Evolutionary conservation across 2,329 filamentous ascomycete genomes (phyloP).

Genomic region (Trichoderma breve): DNA sequence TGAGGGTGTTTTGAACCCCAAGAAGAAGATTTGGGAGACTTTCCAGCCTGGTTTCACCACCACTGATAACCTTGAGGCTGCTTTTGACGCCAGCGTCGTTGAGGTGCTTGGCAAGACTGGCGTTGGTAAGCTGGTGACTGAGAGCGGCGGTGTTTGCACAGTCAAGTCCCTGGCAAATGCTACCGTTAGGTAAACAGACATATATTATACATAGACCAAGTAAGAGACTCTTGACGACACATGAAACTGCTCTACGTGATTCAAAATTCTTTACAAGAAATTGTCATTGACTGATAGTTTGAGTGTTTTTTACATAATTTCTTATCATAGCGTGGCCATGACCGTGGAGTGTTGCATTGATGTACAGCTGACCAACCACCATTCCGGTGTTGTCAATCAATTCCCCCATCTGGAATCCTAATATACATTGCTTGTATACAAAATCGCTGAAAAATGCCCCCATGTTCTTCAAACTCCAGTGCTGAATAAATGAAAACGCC

Average conservation of each 20-base stretch:
- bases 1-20: constrained; percentile 91
- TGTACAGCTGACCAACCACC: not conserved
- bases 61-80: constrained; percentile 75
- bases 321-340: not conserved
- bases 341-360: not conserved
- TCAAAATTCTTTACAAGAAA: not conserved
- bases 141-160: constrained; percentile 75
- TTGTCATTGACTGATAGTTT: not conserved
- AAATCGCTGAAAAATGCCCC: constrained; percentile 12
- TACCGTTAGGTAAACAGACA: constrained; percentile 66
- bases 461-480: not conserved
- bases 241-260: not conserved
- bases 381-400: not conserved
- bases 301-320: not conserved
- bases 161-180: constrained; percentile 79
- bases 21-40: constrained; percentile 99
- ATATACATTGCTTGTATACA: constrained; percentile 16
- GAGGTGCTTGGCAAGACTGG: constrained; percentile 73
- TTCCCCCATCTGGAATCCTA: not conserved
- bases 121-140: constrained; percentile 68
- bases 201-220: not conserved
- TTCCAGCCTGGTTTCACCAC: constrained; percentile 97
- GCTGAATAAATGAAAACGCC: not conserved
- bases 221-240: not conserved
- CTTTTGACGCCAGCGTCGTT: constrained; percentile 76